Evolutionary conservation across 257 asterid genomes (phyloP).

Genomic region (Lycium ferocissimum): DNA sequence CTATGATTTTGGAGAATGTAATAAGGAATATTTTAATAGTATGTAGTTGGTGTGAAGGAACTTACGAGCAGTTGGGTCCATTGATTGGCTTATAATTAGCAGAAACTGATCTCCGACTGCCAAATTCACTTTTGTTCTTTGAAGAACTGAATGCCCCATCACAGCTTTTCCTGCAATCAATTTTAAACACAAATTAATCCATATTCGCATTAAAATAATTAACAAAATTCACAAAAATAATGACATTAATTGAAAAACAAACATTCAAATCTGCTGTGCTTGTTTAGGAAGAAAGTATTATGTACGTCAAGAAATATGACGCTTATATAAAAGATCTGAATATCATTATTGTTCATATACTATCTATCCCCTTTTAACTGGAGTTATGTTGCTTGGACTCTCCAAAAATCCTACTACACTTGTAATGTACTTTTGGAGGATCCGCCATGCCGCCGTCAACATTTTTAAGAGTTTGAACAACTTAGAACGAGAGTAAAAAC

Average conservation of each 20-base stretch:
- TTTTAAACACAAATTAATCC: background rate
- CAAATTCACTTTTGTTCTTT: conserved; percentile 53
- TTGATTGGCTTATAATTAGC: conserved; percentile 59
- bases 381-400: too few relatives aligned
- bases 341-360: too few relatives aligned
- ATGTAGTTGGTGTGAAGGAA: background rate
- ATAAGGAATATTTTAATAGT: background rate
- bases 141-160: conserved; percentile 64
- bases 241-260: background rate
- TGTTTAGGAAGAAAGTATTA: too few relatives aligned
- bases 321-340: background rate
- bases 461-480: too few relatives aligned
- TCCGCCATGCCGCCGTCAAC: too few relatives aligned
- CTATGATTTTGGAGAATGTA: background rate
- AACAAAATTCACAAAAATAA: background rate
- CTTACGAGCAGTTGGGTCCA: conserved; percentile 86
- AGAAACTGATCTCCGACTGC: conserved; percentile 43
- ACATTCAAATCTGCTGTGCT: too few relatives aligned
- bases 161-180: conserved; percentile 58
- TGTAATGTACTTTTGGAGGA: too few relatives aligned
- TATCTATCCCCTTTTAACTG: too few relatives aligned
- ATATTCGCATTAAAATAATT: background rate
- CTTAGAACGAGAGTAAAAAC: too few relatives aligned
- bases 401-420: too few relatives aligned
- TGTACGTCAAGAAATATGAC: too few relatives aligned